These are phyloP conservation scores for Handroanthus guayacan DNA, from an alignment of 257 asterid genomes.

Conservation along the genomic window DNA sequence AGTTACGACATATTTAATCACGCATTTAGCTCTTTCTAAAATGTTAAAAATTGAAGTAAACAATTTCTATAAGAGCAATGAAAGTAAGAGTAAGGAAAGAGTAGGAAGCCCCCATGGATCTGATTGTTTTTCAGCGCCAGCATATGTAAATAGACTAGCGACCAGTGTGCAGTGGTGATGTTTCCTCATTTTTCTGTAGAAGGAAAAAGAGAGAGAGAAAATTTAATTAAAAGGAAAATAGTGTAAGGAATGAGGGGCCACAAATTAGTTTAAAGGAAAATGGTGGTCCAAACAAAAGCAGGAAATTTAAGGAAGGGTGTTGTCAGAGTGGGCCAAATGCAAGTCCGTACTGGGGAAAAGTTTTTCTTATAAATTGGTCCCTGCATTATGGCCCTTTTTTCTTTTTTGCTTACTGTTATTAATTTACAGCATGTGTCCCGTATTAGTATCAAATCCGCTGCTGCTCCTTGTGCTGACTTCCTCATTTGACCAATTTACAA, in stretches of 20 bases:
- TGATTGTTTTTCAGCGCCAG: neutral
- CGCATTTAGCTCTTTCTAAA: too few species aligned
- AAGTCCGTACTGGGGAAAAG: constrained; percentile 14
- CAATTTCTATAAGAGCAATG: too few species aligned
- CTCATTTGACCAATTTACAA: neutral
- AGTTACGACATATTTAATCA: too few species aligned
- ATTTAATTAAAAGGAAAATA: neutral
- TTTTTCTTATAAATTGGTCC: constrained; percentile 22
- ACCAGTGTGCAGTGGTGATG: neutral
- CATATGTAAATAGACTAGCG: neutral
- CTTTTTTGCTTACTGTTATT: neutral
- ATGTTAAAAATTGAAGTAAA: too few species aligned
- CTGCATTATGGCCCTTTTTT: neutral
- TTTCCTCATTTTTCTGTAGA: neutral
- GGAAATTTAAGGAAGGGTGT: constrained; percentile 39
- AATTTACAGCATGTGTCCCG: constrained; percentile 13
- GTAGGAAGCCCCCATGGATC: too few species aligned
- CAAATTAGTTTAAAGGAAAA: constrained; percentile 18
- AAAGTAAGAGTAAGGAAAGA: too few species aligned
- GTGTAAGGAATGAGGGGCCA: neutral
- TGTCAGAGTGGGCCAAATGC: constrained; percentile 31
- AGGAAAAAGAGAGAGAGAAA: too few species aligned
- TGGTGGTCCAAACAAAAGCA: constrained; percentile 46
- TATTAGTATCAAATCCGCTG: constrained; percentile 1
- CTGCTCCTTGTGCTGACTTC: constrained; percentile 8